A percentile compares a stretch with the other conserved stretches of the same genome.
Evolutionary conservation across 345 rosid species (phyloP).

Genomic region (Eucalyptus pauciflora): DNA sequence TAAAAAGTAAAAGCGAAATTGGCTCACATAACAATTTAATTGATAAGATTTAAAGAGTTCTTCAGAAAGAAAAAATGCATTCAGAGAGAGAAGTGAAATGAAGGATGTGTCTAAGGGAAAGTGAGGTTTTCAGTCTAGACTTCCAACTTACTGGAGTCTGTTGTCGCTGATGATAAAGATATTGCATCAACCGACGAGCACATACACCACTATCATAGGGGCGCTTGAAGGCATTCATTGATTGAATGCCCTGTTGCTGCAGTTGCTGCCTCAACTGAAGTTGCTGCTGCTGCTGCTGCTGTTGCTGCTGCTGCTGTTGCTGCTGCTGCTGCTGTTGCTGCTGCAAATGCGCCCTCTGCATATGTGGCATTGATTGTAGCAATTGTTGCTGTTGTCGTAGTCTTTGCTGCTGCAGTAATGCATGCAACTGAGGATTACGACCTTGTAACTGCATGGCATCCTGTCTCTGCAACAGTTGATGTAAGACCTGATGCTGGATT

Average conservation of each 20-base stretch:
- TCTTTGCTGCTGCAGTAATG: conserved; percentile 68
- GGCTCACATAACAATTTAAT: background rate
- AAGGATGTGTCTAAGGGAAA: background rate
- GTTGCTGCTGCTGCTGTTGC: conserved; percentile 17
- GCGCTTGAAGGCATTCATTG: conserved; percentile 34
- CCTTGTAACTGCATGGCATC: conserved; percentile 65
- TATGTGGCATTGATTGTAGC: conserved; percentile 72
- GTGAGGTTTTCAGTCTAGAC: background rate
- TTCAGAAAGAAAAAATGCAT: background rate
- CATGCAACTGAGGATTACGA: conserved; percentile 68
- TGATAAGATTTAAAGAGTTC: background rate
- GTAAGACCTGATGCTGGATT: conserved; percentile 72
- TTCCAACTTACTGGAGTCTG: conserved; percentile 60
- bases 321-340: conserved; percentile 20
- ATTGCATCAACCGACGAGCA: conserved; percentile 94
- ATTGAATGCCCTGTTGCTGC: conserved; percentile 79
- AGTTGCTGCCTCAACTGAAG: conserved; percentile 67
- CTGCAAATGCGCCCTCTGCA: conserved; percentile 79
- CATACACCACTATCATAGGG: conserved; percentile 74
- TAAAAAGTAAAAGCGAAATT: background rate
- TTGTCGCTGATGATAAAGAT: conserved; percentile 87
- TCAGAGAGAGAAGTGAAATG: background rate
- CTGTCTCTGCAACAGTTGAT: conserved; percentile 79
- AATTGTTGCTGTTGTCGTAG: conserved; percentile 45
- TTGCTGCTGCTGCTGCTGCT: conserved; percentile 31